A percentile compares a stretch with the other conserved stretches of the same genome.
These are phyloP conservation scores for Tubosaeta brunneosetosa DNA, from an alignment of 768 basidiomycete genomes.

Conservation along the genomic window DNA sequence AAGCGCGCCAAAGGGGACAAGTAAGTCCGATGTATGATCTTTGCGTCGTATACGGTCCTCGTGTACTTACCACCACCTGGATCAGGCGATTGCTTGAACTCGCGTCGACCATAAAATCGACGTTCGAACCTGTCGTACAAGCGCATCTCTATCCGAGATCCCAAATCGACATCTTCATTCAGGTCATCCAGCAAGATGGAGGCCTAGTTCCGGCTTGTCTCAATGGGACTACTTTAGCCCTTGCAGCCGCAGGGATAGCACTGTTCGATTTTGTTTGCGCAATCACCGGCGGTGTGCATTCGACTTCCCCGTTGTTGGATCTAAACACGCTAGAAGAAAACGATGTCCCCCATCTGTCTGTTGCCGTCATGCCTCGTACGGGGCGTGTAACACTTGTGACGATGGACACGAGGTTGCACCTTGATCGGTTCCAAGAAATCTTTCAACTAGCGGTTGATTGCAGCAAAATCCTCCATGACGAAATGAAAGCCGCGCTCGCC, in stretches of 20 bases:
- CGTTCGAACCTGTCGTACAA: conserved; percentile 94
- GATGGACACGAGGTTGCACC: conserved; percentile 92
- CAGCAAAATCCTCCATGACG: conserved; percentile 68
- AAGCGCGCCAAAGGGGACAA: conserved; percentile 80
- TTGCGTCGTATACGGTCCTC: not conserved
- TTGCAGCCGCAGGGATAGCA: conserved; percentile 87
- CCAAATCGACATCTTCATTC: conserved; percentile 90
- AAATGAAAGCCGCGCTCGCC: conserved; percentile 76
- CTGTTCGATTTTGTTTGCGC: conserved; percentile 89
- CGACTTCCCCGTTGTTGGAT: conserved; percentile 78
- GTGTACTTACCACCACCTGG: conserved; percentile 3
- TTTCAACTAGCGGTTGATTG: conserved; percentile 76
- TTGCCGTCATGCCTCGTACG: conserved; percentile 87
- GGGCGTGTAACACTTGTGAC: conserved; percentile 81
- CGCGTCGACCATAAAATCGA: conserved; percentile 81
- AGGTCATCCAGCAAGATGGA: conserved; percentile 92
- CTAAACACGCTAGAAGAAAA: conserved; percentile 86
- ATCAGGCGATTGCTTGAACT: conserved; percentile 82
- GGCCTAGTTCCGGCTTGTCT: conserved; percentile 87
- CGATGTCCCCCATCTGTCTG: conserved; percentile 82
- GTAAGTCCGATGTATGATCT: conserved; percentile 44
- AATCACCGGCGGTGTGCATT: conserved; percentile 82
- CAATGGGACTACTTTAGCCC: conserved; percentile 90
- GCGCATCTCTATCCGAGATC: conserved; percentile 89
- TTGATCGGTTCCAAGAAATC: conserved; percentile 89